These are phyloP conservation scores for Fusarium sp. DNA, from an alignment of 2,329 filamentous ascomycete species.

Conservation along the genomic window DNA sequence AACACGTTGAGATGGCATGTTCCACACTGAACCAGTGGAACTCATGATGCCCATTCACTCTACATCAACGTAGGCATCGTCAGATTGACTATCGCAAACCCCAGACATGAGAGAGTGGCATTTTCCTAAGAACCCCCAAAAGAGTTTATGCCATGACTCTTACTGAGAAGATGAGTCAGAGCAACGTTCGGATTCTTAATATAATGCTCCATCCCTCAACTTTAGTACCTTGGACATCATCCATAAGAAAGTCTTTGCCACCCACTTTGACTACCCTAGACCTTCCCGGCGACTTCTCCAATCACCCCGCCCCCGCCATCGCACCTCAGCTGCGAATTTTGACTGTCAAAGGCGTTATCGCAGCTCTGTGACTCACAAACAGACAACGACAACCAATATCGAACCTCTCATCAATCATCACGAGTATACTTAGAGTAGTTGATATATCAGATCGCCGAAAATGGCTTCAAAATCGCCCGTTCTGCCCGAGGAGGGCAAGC, in stretches of 20 bases:
- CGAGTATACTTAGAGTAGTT: not conserved
- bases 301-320: conserved; percentile 40
- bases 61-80: not conserved
- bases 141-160: not conserved
- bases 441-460: conserved; percentile 14
- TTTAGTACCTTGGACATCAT: not conserved
- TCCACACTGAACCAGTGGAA: not conserved
- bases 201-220: not conserved
- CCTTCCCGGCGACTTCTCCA: not conserved
- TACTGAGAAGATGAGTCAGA: not conserved
- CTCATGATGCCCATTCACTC: no score
- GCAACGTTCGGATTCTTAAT: not conserved
- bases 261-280: conserved; percentile 25
- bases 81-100: no score
- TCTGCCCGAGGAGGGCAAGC: conserved; percentile 75
- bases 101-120: not conserved
- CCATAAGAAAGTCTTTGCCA: not conserved
- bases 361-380: conserved; percentile 39
- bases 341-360: conserved; percentile 32
- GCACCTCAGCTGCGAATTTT: conserved; percentile 36
- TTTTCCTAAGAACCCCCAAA: not conserved
- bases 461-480: conserved; percentile 53
- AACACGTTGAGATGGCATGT: no score
- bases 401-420: not conserved
- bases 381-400: not conserved